Base-by-base conservation (phyloP, 2,329 filamentous ascomycete genomes). In the Phialophora verrucosa region DNA sequence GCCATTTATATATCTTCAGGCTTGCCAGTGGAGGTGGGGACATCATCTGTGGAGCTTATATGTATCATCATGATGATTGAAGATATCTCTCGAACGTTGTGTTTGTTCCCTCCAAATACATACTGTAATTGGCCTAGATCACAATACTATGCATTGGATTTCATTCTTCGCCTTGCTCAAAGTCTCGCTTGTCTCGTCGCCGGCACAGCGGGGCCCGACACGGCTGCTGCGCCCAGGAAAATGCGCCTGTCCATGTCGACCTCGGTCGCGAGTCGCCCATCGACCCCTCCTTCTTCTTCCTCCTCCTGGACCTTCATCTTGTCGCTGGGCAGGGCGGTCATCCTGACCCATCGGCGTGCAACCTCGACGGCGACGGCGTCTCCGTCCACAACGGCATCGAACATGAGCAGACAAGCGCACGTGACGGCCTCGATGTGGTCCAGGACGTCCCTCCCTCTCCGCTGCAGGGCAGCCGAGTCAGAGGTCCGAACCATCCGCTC, bases 361-460 rank as follows among this genome's bases (percentile, higher is more conserved):
- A 80, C 70, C 51, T 78, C 78, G 3, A 61, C 59, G 1, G 76
- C 76, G 20, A 78, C 69, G 8, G 64, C 68, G 69, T 79, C 75
- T 1, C 72, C 72, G 62, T 79, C 77, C 3, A 74, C 71, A 32
- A 73, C 70, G 1, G 78, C 78, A 71, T 82, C 81, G 27, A 76
- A 73, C 11, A 78, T 72, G 23, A 82, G 70, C 49, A 81, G 70
- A 2, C 74, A 69, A 7, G 75, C 75, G 50, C 74, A 72, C 0
- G 79, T 73, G 7, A 81, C 65, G 44, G 65, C 69, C 56, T 69
- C 69, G 56, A 71, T 51, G 38, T 66, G 61, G 4, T 62, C 63
- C 11, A 69, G 63, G 7, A 71, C 47, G 27, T 56, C 62, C 44
- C 69, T 54, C 14, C 69, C 68, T 3, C 62, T 61, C 20, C 65